Evolutionary conservation across 495 filamentous ascomycete genomes (phyloP).

Genomic region (Acidiella bohemica): DNA sequence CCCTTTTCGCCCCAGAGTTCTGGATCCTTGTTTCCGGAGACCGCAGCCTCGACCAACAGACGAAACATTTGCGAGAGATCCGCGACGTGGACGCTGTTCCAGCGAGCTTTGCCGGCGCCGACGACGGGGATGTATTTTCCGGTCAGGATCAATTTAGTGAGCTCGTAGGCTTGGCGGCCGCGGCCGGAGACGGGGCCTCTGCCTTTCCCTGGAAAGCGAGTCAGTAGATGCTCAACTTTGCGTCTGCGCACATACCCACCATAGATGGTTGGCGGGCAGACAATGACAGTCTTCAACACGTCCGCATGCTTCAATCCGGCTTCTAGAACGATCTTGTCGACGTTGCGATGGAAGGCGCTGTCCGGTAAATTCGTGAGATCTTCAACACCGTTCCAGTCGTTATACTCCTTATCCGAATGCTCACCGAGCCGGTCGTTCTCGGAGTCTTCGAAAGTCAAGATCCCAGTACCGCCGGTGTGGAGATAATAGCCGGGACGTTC

Average conservation of each 20-base stretch:
- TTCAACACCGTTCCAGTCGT: slow-evolving; percentile 43
- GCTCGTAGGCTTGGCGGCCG: slow-evolving; percentile 48
- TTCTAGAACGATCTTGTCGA: slow-evolving; percentile 46
- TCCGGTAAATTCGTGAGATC: slow-evolving; percentile 45
- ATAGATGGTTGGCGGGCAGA: slow-evolving; percentile 71
- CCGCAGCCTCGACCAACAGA: slow-evolving; percentile 51
- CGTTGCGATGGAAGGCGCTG: slow-evolving; percentile 44
- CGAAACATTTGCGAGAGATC: slow-evolving; percentile 55
- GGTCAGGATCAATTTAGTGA: slow-evolving; percentile 44
- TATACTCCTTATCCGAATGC: slow-evolving; percentile 39
- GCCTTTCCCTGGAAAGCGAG: slow-evolving; percentile 39
- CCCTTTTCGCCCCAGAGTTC: slow-evolving; percentile 57
- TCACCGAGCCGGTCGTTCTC: slow-evolving; percentile 40
- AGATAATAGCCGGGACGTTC: slow-evolving; percentile 39
- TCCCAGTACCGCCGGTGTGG: slow-evolving; percentile 51
- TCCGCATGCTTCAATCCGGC: slow-evolving; percentile 32
- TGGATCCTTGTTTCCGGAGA: slow-evolving; percentile 33
- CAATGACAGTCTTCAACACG: slow-evolving; percentile 51
- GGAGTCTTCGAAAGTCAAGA: slow-evolving; percentile 39
- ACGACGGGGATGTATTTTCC: slow-evolving; percentile 49
- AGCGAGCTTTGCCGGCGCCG: slow-evolving; percentile 49
- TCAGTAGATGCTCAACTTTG: too few relatives aligned
- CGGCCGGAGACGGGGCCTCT: slow-evolving; percentile 55
- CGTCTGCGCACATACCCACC: too few relatives aligned
- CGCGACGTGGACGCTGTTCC: slow-evolving; percentile 64